Evolutionary conservation across 192 early-diverging fungal species (phyloP).

Genomic region (Borealophlyctis nickersoniae): DNA sequence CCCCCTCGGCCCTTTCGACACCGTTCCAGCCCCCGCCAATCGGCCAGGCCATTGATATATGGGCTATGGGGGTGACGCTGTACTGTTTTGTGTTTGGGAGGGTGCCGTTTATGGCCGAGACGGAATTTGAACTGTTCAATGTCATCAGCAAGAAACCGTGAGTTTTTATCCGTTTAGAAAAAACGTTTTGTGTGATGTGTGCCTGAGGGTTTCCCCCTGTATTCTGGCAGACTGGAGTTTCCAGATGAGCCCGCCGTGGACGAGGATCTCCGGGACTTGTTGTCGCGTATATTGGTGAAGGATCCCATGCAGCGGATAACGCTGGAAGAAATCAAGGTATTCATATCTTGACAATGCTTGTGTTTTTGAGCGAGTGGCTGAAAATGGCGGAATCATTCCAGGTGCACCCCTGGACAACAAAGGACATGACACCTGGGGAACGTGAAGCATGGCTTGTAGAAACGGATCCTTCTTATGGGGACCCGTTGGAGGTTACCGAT

Average conservation of each 20-base stretch:
- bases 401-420: slow-evolving; percentile 83
- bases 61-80: slow-evolving; percentile 95
- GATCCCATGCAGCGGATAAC: slow-evolving; percentile 80
- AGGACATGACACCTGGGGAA: slow-evolving; percentile 60
- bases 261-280: slow-evolving; percentile 65
- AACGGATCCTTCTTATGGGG: slow-evolving; percentile 69
- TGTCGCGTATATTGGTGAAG: slow-evolving; percentile 77
- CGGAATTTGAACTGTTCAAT: slow-evolving; percentile 94
- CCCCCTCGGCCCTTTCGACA: neutral
- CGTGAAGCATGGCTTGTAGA: slow-evolving; percentile 68
- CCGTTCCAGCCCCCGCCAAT: slow-evolving; percentile 13
- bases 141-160: slow-evolving; percentile 75
- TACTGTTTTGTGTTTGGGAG: slow-evolving; percentile 91
- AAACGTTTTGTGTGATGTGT: neutral
- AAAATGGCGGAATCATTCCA: slow-evolving; percentile 19
- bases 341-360: neutral
- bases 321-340: slow-evolving; percentile 80
- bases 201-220: neutral
- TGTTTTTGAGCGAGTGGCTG: too few relatives aligned
- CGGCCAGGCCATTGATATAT: slow-evolving; percentile 89
- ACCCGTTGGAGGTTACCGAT: slow-evolving; percentile 70
- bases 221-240: slow-evolving; percentile 35
- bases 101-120: slow-evolving; percentile 90
- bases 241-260: slow-evolving; percentile 52
- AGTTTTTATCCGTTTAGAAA: slow-evolving; percentile 39